Conservation (phyloP, 805 yeast genomes). For the Priceomyces carsonii region DNA sequence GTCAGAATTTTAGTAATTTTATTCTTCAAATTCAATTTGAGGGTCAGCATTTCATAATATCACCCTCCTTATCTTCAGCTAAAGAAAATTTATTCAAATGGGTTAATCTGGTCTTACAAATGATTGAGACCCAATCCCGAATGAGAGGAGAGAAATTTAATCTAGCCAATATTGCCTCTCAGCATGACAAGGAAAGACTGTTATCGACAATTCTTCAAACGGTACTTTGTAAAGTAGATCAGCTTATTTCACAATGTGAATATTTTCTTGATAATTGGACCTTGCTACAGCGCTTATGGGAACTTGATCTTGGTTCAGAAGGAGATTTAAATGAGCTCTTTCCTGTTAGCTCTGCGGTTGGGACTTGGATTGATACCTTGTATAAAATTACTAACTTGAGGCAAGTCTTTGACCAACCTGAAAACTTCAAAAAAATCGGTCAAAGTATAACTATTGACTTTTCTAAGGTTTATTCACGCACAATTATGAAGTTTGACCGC, state of each 20-base stretch:
- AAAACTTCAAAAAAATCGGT: constrained; percentile 41
- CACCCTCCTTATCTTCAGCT: constrained; percentile 42
- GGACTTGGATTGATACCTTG: constrained; percentile 52
- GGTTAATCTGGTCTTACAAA: constrained; percentile 16
- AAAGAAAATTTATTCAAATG: constrained; percentile 28
- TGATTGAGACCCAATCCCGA: constrained; percentile 18
- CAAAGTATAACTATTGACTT: constrained; percentile 40
- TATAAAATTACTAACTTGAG: constrained; percentile 45
- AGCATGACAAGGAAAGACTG: no score
- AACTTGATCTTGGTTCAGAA: constrained; percentile 40
- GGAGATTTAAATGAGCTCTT: constrained; percentile 34
- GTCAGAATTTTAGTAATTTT: no score
- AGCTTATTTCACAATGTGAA: constrained; percentile 23
- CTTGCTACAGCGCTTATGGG: constrained; percentile 60
- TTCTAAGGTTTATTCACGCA: constrained; percentile 53
- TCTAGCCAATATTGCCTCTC: not conserved
- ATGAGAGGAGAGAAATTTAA: constrained; percentile 5
- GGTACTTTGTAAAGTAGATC: no score
- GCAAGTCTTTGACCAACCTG: constrained; percentile 51
- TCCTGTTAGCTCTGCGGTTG: constrained; percentile 8
- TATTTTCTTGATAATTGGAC: constrained; percentile 53
- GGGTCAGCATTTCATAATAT: constrained; percentile 34
- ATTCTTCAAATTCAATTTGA: constrained; percentile 37
- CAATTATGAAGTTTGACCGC: constrained; percentile 53
- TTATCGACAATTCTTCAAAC: no score